Evolutionary conservation across 257 asterid genomes (phyloP).

Genomic region (Gentiana straminea): DNA sequence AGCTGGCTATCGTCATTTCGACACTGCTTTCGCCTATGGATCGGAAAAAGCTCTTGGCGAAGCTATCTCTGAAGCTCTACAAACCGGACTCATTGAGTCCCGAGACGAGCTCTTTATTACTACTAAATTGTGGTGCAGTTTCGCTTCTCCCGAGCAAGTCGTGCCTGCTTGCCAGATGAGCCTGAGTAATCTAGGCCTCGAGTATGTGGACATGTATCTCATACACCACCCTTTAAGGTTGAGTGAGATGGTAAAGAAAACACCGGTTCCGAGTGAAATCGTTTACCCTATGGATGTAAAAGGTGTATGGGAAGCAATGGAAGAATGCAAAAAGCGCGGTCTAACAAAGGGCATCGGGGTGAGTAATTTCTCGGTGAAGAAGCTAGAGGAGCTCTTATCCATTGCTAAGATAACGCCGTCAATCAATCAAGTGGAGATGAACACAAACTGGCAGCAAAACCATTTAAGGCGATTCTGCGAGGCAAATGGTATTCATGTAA

Average conservation of each 20-base stretch:
- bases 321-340: conserved; percentile 38
- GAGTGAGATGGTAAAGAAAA: conserved; percentile 22
- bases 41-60: conserved; percentile 17
- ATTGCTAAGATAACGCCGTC: conserved; percentile 48
- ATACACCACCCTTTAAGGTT: conserved; percentile 55
- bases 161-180: conserved; percentile 36
- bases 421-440: conserved; percentile 57
- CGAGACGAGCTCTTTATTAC: too few species aligned
- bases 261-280: conserved; percentile 27
- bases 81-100: too few species aligned
- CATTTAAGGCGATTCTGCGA: conserved; percentile 34
- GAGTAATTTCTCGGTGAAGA: conserved; percentile 49
- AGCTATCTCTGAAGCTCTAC: too few species aligned
- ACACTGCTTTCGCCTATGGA: conserved; percentile 18
- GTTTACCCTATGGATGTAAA: conserved; percentile 29
- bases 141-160: conserved; percentile 55
- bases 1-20: conserved; percentile 31
- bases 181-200: conserved; percentile 47
- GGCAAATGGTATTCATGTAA: conserved; percentile 45
- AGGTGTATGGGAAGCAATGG: conserved; percentile 57
- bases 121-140: conserved; percentile 10
- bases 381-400: conserved; percentile 31
- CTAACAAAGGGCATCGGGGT: conserved; percentile 51
- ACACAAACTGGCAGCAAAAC: conserved; percentile 50
- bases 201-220: conserved; percentile 51